Evolutionary conservation across 2,329 filamentous ascomycete species (phyloP), one percentile per base, ranked within the genome.

Genomic region (Bipolaris bicolor): DNA sequence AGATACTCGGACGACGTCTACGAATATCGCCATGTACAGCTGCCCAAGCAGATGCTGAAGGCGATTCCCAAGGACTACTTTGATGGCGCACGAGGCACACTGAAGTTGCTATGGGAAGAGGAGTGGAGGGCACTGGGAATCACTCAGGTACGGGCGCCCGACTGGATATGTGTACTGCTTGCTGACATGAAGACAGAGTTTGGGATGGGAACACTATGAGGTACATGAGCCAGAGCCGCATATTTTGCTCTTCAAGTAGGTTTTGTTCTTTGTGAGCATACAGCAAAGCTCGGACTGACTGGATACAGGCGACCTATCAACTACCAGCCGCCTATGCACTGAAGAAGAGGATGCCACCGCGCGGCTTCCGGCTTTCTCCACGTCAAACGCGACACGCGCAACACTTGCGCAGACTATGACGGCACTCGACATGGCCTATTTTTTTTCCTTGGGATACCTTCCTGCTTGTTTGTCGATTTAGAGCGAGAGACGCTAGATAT

Each of bases 171-270:
- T 13, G 15, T 13, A 6, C 5, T 1, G 36, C 39, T 15, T 43
- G 40, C 66, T 71, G 50, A 71, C 46, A 43, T 22, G 13, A 40
- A 31, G 31, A 48, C 75, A 98, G 93, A 98, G 94, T 82, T 83
- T 99, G 71, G 95, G 95, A 56, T 99, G 95, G 95, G 94, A 98
- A 77, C 95, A 99, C 78, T 99, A 99, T 76, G 95, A 99, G 79
- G 95, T 99, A 52, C 95, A 99, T 78, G 95, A 98, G 78, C 95
- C 95, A 41, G 95, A 99, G 81, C 95, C 95, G 64, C 95, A 99
- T 78, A 99, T 99, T 72, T 85, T 99, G 53, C 86, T 99, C 31
- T 99, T 99, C 86, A 99, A 99, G 94, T 97, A 81, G 78, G 90
- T 83, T 26, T 16, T 61, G 65, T 31, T 10, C 33, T 22, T 11